A percentile compares a stretch with the other conserved stretches of the same genome.
These are phyloP conservation scores for Pestalotiopsis fici DNA, from an alignment of 2,329 filamentous ascomycete genomes.

Conservation along the genomic window DNA sequence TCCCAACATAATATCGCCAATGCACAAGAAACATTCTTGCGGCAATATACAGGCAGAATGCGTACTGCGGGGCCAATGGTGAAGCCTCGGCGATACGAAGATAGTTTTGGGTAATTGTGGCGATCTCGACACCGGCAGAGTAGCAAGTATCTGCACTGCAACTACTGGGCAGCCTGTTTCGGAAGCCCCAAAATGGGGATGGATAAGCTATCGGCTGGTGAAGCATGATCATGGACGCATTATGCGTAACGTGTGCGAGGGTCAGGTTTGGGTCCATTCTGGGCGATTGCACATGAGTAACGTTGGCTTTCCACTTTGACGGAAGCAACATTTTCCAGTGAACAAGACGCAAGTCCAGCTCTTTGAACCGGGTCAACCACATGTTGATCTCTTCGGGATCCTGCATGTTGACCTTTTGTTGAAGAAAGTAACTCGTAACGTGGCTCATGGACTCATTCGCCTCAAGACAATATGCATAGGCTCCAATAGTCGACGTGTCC, in stretches of 20 bases:
- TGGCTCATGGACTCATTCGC: constrained; percentile 45
- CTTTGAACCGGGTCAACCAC: constrained; percentile 47
- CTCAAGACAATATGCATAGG: constrained; percentile 46
- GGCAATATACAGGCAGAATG: constrained; percentile 45
- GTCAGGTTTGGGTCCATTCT: constrained; percentile 50
- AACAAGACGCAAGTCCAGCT: constrained; percentile 44
- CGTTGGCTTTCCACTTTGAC: constrained; percentile 39
- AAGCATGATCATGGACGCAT: constrained; percentile 47
- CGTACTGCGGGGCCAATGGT: constrained; percentile 36
- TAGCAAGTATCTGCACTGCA: constrained; percentile 50
- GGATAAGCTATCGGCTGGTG: constrained; percentile 49
- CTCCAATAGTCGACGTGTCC: constrained; percentile 40
- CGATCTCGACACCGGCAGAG: constrained; percentile 42
- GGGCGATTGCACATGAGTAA: constrained; percentile 23
- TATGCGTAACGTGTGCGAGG: constrained; percentile 47
- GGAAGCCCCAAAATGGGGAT: constrained; percentile 23
- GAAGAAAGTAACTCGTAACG: constrained; percentile 44
- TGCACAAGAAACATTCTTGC: constrained; percentile 37
- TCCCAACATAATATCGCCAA: constrained; percentile 9
- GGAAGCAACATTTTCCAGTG: constrained; percentile 44
- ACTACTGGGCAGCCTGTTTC: constrained; percentile 38
- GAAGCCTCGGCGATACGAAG: constrained; percentile 32
- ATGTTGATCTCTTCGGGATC: constrained; percentile 38
- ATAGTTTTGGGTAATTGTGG: constrained; percentile 45
- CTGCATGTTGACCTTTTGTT: constrained; percentile 40